phyloP scores from a whole-genome alignment of 148 eudicot species.

The Pharnaceum exiguum region DNA sequence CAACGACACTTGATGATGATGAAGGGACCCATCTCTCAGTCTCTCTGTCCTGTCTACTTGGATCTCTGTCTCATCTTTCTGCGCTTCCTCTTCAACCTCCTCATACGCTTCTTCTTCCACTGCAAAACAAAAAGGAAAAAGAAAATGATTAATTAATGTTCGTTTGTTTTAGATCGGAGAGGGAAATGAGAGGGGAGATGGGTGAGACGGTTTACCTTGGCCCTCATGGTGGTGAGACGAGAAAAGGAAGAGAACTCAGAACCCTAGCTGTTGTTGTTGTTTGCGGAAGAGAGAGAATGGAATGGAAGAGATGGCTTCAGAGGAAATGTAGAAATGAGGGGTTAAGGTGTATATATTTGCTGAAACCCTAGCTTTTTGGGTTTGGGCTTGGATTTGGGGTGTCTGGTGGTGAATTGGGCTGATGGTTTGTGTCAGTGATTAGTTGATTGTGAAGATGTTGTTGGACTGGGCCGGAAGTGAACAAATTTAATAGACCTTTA shows the following conservation, averaged over 20 bases:
- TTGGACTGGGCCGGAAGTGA: too few species aligned
- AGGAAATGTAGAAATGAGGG: neutral
- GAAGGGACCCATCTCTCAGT: slow-evolving; percentile 26
- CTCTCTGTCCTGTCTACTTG: slow-evolving; percentile 53
- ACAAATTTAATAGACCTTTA: too few species aligned
- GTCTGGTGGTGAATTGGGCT: neutral
- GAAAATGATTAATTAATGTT: neutral
- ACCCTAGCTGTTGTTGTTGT: too few species aligned
- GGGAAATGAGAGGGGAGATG: neutral
- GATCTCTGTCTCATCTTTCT: slow-evolving; percentile 66
- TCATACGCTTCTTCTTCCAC: slow-evolving; percentile 78
- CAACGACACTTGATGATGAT: neutral
- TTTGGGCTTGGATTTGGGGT: neutral
- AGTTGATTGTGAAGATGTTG: too few species aligned
- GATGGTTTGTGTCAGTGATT: too few species aligned
- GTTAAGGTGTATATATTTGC: slow-evolving; percentile 3
- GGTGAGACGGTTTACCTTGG: slow-evolving; percentile 9
- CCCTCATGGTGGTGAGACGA: slow-evolving; percentile 22
- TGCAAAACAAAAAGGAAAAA: slow-evolving; percentile 7
- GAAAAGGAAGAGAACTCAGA: neutral
- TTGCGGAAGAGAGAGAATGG: neutral
- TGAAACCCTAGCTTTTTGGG: slow-evolving; percentile 1
- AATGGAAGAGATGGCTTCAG: neutral
- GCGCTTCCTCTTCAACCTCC: slow-evolving; percentile 65
- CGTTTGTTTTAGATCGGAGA: neutral